Evolutionary conservation across 129 eudicot genomes (phyloP), one percentile per base, ranked within the genome.

Genomic region (Tanacetum coccineum): DNA sequence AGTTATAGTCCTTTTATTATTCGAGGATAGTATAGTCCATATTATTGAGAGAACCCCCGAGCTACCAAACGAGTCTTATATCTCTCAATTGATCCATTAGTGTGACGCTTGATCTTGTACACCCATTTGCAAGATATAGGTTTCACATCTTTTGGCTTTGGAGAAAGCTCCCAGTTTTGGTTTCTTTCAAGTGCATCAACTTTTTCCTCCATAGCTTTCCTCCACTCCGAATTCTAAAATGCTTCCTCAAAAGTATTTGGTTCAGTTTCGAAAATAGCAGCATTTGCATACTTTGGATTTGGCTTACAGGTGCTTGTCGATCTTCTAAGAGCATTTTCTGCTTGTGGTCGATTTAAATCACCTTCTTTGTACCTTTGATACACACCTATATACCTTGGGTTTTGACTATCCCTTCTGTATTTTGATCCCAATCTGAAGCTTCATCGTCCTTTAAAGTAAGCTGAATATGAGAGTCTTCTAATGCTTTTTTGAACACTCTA

Each of bases 341-440:
- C 44, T 15, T 2, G 9, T 0, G 17, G 0, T 21, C 20, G n/a
- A 12, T 3, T 60, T 60, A 65, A 32, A 3, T n/a, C n/a, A 42
- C 9, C 46, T 42, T 42, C 46, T 9, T 42, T 9, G 4, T 4
- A 42, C 9, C 46, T 42, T 42, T 78, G 11, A 30, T 17, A 20
- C 3, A 69, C 70, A 63, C 65, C 71, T 1, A 51, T 72, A 48
- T 72, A 48, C 60, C 74, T 57, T 4, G 78, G 70, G 4, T 51
- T 14, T 3, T 51, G 20, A 20, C 4, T n/a, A 4, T 14, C 17
- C 4, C 46, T 42, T 42, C 57, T 51, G 13, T 6, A 51, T n/a
- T n/a, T n/a, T n/a, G n/a, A n/a, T n/a, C n/a, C n/a, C n/a, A n/a
- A n/a, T n/a, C n/a, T n/a, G n/a, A n/a, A n/a, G n/a, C n/a, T n/a